phyloP scores from a whole-genome alignment of 2,329 filamentous ascomycete species.

The Aspergillus phoenicis region DNA sequence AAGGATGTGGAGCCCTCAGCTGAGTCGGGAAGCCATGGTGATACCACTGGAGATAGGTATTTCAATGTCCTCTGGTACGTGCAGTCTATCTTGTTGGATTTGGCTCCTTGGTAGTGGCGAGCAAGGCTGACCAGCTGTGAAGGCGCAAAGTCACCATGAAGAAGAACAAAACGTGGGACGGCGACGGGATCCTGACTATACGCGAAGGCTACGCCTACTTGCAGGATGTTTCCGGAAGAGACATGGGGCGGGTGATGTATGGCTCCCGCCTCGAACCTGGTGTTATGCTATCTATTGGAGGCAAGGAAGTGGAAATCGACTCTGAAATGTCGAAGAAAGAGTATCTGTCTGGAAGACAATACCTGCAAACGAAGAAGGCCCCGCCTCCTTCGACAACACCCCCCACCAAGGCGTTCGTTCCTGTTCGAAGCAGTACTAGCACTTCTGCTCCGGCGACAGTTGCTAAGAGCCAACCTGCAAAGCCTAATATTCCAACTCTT shows the following conservation, averaged over 20 bases:
- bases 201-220: slow-evolving; percentile 61
- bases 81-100: background rate
- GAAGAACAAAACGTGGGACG: slow-evolving; percentile 78
- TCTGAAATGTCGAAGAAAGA: slow-evolving; percentile 63
- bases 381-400: slow-evolving; percentile 21
- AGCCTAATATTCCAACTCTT: slow-evolving; percentile 15
- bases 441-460: slow-evolving; percentile 12
- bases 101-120: background rate
- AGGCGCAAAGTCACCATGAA: slow-evolving; percentile 71
- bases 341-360: slow-evolving; percentile 47
- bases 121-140: slow-evolving; percentile 14
- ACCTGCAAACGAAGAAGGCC: slow-evolving; percentile 30
- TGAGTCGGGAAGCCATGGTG: slow-evolving; percentile 6
- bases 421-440: slow-evolving; percentile 17
- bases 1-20: slow-evolving; percentile 24
- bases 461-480: slow-evolving; percentile 19
- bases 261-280: slow-evolving; percentile 62
- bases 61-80: slow-evolving; percentile 53
- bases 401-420: slow-evolving; percentile 22
- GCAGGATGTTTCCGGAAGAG: slow-evolving; percentile 64
- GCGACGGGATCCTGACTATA: slow-evolving; percentile 66
- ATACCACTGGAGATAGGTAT: slow-evolving; percentile 37
- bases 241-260: slow-evolving; percentile 62
- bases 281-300: slow-evolving; percentile 62
- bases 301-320: slow-evolving; percentile 71